Percentiles rank a stretch among this genome's conserved stretches.
Evolutionary conservation across 2,329 filamentous ascomycete genomes (phyloP).

Genomic region (Penicillium occitanis): DNA sequence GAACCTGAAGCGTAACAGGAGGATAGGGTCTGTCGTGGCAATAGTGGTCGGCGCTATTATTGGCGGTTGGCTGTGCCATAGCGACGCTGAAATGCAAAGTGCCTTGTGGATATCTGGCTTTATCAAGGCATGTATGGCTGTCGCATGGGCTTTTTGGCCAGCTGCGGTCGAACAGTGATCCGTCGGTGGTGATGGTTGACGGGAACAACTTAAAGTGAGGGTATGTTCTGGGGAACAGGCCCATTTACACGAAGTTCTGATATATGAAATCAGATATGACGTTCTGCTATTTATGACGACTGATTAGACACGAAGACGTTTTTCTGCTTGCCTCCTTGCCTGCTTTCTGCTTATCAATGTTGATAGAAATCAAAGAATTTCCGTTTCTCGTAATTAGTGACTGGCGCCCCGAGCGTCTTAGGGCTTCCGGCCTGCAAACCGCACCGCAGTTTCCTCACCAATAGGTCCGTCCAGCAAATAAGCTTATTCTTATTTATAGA

Average conservation of each 20-base stretch:
- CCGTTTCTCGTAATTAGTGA: neutral
- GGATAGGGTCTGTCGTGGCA: slow-evolving; percentile 39
- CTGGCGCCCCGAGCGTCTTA: neutral
- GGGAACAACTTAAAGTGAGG: neutral
- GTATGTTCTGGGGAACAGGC: neutral
- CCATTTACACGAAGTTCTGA: neutral
- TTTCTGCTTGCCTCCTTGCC: neutral
- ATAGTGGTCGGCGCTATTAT: slow-evolving; percentile 43
- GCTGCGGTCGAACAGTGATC: neutral
- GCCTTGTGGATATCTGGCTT: slow-evolving; percentile 46
- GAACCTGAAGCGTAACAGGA: slow-evolving; percentile 42
- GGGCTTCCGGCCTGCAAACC: neutral
- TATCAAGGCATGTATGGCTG: slow-evolving; percentile 39
- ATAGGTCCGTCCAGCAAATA: neutral
- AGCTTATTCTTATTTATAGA: neutral
- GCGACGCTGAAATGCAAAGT: slow-evolving; percentile 42
- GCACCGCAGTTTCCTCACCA: neutral
- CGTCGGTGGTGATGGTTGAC: neutral
- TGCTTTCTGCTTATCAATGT: neutral
- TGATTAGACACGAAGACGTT: neutral
- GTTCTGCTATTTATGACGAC: neutral
- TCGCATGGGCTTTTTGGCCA: slow-evolving; percentile 43
- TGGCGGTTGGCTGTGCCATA: slow-evolving; percentile 46
- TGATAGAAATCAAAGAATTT: neutral
- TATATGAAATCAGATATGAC: neutral